These are phyloP conservation scores for Cryphonectria naterciae DNA, from an alignment of 2,329 filamentous ascomycete genomes.

Conservation along the genomic window DNA sequence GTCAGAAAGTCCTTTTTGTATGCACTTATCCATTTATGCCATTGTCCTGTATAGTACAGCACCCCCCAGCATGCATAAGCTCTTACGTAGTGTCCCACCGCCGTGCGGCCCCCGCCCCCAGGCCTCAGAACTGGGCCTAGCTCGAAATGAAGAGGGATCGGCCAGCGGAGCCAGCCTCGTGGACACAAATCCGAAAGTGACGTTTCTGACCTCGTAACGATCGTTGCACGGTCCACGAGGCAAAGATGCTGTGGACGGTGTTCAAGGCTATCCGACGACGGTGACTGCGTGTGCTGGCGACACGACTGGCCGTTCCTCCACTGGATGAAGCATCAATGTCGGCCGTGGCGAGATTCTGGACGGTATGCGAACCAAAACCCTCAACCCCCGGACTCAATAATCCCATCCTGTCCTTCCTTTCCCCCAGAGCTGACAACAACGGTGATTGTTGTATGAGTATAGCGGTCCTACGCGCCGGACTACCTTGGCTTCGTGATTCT, in stretches of 20 bases:
- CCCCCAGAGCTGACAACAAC: slow-evolving; percentile 8
- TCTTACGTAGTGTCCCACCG: not conserved
- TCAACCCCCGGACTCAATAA: not conserved
- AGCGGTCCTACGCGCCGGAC: slow-evolving; percentile 86
- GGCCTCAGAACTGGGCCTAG: slow-evolving; percentile 12
- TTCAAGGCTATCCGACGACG: slow-evolving; percentile 45
- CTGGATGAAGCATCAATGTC: slow-evolving; percentile 33
- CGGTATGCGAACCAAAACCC: slow-evolving; percentile 39
- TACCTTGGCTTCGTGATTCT: slow-evolving; percentile 79
- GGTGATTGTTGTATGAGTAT: slow-evolving; percentile 24
- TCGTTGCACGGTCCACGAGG: slow-evolving; percentile 4
- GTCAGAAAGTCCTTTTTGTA: not conserved
- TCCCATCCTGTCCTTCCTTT: not conserved
- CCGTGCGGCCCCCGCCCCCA: not conserved
- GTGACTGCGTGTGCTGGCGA: slow-evolving; percentile 50
- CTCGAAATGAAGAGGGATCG: slow-evolving; percentile 23
- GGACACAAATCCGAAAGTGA: slow-evolving; percentile 8
- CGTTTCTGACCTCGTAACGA: not conserved
- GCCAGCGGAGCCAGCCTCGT: slow-evolving; percentile 17
- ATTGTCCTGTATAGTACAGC: not conserved
- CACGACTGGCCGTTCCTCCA: slow-evolving; percentile 21
- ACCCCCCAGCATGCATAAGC: not conserved
- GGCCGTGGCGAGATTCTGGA: slow-evolving; percentile 51
- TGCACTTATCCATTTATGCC: not conserved
- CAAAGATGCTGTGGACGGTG: slow-evolving; percentile 43